Base-by-base conservation (phyloP, 495 filamentous ascomycete species). In the Staphylotrichum longicolle region DNA sequence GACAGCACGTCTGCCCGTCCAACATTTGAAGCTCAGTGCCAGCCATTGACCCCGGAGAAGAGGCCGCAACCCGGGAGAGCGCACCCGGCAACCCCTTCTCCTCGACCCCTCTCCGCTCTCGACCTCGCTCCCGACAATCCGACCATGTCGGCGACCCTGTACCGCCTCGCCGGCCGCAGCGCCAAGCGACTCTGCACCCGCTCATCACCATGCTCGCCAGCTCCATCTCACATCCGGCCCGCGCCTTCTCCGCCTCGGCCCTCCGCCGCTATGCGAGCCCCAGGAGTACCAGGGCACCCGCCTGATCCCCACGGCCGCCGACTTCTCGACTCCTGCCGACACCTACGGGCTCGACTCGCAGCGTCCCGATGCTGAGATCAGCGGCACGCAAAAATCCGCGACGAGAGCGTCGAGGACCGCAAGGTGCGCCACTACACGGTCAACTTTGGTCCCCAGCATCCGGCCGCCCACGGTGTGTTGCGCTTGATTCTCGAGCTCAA, bases 381-480 rank as follows among this genome's bases (percentile, higher is more conserved):
- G 70, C 74, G 70, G 73, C 62, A 75, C 77, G 48, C 68, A 82
- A 40, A 83, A 85, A 63, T 78, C 77, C 77, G 83, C 64, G 63
- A 73, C 58, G 67, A 62, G 53, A 72, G 68, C 45, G 77, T 86
- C 58, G 78, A 82, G 64, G 80, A 86, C 71, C 86, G 95, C 70
- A 97, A 96, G 82, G 91, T 98, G 65, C 84, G 95, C 66, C 95
- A 99, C 75, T 99, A 99, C 80, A 99, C 95, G 5, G 93, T 99
- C 81, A 99, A 99, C 80, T 99, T 99, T 70, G 95, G 95, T 67
- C 95, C 95, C 63, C 95, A 99, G 82, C 95, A 99, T 80, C 95
- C 95, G 42, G 95, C 95, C 69, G 95, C 95, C 60, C 95, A 99
- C 82, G 95, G 95, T 71, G 95, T 99, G 86, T 78, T 99, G 69